Evolutionary conservation across 2,329 filamentous ascomycete species (phyloP).

Genomic region (Plectosphaerella sp.): DNA sequence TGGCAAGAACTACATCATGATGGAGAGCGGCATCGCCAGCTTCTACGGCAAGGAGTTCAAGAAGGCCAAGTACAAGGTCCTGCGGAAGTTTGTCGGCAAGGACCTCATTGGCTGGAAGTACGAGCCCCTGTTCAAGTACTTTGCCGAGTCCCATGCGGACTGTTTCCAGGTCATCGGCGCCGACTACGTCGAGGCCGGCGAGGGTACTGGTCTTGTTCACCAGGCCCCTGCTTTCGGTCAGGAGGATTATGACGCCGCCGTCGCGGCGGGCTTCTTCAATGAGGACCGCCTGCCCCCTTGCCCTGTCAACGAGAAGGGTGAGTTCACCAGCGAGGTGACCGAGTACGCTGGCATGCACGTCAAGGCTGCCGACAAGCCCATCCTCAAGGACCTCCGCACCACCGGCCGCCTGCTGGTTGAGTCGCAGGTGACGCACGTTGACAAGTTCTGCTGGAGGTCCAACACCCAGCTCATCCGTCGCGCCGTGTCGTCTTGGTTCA

Average conservation of each 20-base stretch:
- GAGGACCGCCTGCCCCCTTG: conserved; percentile 79
- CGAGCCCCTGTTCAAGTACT: conserved; percentile 84
- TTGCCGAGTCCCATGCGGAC: conserved; percentile 84
- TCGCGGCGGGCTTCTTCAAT: conserved; percentile 71
- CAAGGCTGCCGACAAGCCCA: conserved; percentile 87
- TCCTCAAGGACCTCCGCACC: conserved; percentile 82
- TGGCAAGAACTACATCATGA: conserved; percentile 77
- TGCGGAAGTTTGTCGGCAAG: conserved; percentile 75
- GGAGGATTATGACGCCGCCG: conserved; percentile 85
- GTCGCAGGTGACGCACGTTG: conserved; percentile 84
- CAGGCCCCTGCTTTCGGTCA: conserved; percentile 92
- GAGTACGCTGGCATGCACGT: conserved; percentile 87
- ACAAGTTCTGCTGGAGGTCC: conserved; percentile 92
- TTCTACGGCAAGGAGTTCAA: conserved; percentile 86
- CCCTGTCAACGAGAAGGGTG: conserved; percentile 79
- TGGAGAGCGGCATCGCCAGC: conserved; percentile 75
- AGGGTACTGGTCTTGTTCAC: conserved; percentile 91
- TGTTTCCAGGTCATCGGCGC: conserved; percentile 81
- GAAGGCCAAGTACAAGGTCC: conserved; percentile 85
- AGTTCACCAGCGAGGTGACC: conserved; percentile 70
- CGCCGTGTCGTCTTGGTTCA: conserved; percentile 92
- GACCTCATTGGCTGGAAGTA: conserved; percentile 89
- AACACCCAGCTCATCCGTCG: conserved; percentile 92
- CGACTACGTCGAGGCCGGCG: conserved; percentile 81
- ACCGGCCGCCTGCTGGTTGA: conserved; percentile 76